Base-by-base conservation (phyloP, 768 basidiomycete genomes). In the Russula dissimulans region DNA sequence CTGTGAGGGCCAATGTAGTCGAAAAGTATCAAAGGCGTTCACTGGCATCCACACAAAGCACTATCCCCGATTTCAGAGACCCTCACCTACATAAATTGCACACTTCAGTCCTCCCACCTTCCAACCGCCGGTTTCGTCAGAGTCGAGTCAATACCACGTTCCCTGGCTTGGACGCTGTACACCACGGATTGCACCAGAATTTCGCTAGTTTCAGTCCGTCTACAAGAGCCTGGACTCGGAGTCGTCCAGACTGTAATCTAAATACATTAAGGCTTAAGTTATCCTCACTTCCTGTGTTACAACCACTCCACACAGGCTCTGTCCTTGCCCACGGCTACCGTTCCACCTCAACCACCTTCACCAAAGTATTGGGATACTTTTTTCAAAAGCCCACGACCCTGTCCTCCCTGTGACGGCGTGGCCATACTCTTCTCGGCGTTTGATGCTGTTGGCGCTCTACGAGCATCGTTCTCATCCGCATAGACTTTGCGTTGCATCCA, bases 341-440 rank as follows among this genome's bases (percentile, higher is more conserved):
- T 10, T 36, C 32, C 18, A 14, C 31, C 18, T 57, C 60, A 62
- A 53, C 63, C 43, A 41, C 59, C 59, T 38, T 65, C 64, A 17
- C 36, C 62, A 57, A 65, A 65, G 36, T 65, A 65, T 45, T 63
- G 64, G 15, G 64, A 65, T 8, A 65, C 64, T 36, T 65, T 65
- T 55, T 51, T 64, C 32, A 65, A 32, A 26, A 65, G 51, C 17
- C 64, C 62, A 18, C 62, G 62, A 18, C 62, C 55, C 43, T 65
- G 64, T 31, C 54, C 59, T 34, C 54, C 48, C 15, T 55, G 57
- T 34, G 62, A 47, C 3, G 41, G 58, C 5, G 38, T 39, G 9
- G 62, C 14, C 22, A 18, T 18, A 22, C 45, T 52, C 22, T 57
- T 61, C 60, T 61, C 60, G 7, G 36, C 38, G 10, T 42, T 12